These are phyloP conservation scores for Chytridium lagenaria DNA, from an alignment of 371 early-diverging fungal species.

Conservation along the genomic window DNA sequence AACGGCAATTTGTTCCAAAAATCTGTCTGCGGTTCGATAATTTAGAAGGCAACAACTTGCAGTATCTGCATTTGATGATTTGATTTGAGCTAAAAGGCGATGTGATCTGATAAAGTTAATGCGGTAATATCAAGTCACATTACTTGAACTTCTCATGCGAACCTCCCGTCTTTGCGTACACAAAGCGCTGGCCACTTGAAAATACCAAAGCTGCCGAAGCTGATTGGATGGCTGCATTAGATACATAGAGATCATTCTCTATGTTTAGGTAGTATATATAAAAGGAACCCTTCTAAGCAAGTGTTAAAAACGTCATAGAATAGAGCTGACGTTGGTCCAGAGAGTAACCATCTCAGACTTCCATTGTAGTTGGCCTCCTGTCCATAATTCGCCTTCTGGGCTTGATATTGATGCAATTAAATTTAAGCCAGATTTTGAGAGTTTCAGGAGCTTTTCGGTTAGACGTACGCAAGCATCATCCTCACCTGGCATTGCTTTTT, in stretches of 20 bases:
- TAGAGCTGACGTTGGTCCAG: conserved; percentile 1
- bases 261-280: background rate
- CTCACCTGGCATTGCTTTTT: no score
- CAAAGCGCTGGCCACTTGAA: background rate
- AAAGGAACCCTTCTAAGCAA: background rate
- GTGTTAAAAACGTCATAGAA: no score
- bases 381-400: background rate
- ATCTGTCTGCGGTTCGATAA: background rate
- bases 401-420: no score
- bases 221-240: conserved; percentile 19
- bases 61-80: background rate
- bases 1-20: conserved; percentile 1
- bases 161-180: background rate
- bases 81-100: background rate
- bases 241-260: conserved; percentile 26
- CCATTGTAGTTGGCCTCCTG: background rate
- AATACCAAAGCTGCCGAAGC: conserved; percentile 22
- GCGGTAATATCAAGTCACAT: no score
- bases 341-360: background rate
- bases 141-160: no score
- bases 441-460: no score
- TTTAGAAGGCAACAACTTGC: background rate
- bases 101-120: no score
- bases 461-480: no score
- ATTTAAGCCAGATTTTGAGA: no score